Percentiles rank a stretch among this genome's conserved stretches.
Evolutionary conservation across 495 filamentous ascomycete genomes (phyloP).

Genomic region (Aspergillus panamensis): DNA sequence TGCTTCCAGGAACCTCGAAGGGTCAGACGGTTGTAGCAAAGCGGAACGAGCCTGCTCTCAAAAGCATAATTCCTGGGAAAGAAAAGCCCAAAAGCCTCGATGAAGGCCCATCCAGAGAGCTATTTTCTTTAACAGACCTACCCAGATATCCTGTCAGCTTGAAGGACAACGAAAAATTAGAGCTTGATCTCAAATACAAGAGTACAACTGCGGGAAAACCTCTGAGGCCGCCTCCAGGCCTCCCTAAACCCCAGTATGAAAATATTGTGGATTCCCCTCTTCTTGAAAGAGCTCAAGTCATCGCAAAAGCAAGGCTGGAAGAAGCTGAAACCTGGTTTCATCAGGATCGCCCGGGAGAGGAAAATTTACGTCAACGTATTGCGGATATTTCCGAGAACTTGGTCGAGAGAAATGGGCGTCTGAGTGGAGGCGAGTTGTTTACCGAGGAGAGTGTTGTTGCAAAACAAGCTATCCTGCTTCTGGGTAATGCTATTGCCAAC

Average conservation of each 20-base stretch:
- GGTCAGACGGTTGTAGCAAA: neutral
- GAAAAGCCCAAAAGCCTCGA: neutral
- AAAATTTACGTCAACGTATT: slow-evolving; percentile 22
- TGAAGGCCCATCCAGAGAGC: neutral
- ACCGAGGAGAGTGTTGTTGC: slow-evolving; percentile 9
- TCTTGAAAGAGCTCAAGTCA: neutral
- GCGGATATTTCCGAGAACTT: slow-evolving; percentile 17
- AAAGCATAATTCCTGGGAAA: neutral
- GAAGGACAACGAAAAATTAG: neutral
- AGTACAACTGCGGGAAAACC: neutral
- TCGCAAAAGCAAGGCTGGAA: slow-evolving; percentile 14
- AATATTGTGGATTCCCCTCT: neutral
- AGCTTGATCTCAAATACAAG: neutral
- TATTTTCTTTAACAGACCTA: neutral
- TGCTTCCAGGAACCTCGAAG: neutral
- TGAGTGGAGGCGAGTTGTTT: neutral
- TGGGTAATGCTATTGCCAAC: slow-evolving; percentile 26
- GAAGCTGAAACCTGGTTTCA: slow-evolving; percentile 30
- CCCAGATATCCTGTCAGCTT: neutral
- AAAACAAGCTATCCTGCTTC: slow-evolving; percentile 20
- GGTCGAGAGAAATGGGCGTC: slow-evolving; percentile 11
- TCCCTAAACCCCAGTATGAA: slow-evolving; percentile 6
- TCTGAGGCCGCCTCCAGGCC: slow-evolving; percentile 21
- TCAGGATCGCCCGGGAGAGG: slow-evolving; percentile 19
- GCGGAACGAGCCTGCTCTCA: neutral